phyloP scores from a whole-genome alignment of 768 basidiomycete species.

The Termitomyces bulborhizus region DNA sequence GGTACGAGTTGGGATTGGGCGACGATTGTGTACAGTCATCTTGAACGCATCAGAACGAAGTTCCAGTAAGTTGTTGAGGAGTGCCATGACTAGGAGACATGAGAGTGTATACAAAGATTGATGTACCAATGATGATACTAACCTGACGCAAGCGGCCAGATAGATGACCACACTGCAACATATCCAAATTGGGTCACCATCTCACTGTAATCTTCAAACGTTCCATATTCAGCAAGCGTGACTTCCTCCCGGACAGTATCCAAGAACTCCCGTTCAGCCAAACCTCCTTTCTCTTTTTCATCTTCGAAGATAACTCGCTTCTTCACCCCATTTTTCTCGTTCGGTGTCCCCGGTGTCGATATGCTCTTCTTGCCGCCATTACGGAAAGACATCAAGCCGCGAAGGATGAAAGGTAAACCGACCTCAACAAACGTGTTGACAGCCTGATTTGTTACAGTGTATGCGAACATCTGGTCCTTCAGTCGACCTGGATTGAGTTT shows the following conservation, averaged over 20 bases:
- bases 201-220: conserved; percentile 89
- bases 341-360: conserved; percentile 10
- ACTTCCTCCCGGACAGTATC: conserved; percentile 74
- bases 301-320: conserved; percentile 73
- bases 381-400: conserved; percentile 47
- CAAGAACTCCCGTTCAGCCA: conserved; percentile 75
- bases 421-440: conserved; percentile 75
- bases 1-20: conserved; percentile 81
- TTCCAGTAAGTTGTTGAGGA: conserved; percentile 92
- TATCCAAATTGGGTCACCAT: conserved; percentile 97
- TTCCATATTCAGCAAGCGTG: conserved; percentile 71
- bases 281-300: conserved; percentile 46
- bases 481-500: conserved; percentile 68
- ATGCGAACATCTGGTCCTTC: conserved; percentile 91
- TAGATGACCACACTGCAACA: conserved; percentile 85
- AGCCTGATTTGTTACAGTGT: conserved; percentile 83
- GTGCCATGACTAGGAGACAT: conserved; percentile 53
- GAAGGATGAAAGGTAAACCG: conserved; percentile 71
- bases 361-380: conserved; percentile 31
- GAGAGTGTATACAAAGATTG: neutral
- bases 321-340: conserved; percentile 29
- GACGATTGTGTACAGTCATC: conserved; percentile 76
- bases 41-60: conserved; percentile 93
- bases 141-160: conserved; percentile 90
- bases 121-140: conserved; percentile 13